Evolutionary conservation across 148 eudicot species (phyloP).

Genomic region (Suaeda aralocaspica): DNA sequence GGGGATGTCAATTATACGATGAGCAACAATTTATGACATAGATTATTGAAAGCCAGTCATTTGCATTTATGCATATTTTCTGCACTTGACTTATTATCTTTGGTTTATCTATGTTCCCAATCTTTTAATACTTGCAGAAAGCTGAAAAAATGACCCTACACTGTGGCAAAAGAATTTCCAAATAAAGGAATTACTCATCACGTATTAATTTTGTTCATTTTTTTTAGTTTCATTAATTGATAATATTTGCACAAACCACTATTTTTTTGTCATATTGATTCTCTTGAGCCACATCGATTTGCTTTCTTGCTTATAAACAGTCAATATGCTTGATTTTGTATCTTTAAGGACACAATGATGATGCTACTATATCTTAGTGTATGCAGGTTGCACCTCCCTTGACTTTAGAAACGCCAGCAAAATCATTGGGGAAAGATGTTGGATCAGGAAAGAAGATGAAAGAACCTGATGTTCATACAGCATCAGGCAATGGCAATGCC

Average conservation of each 20-base stretch:
- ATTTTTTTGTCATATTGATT: neutral
- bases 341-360: constrained; percentile 12
- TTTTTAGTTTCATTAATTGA: too few relatives aligned
- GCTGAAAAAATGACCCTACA: neutral
- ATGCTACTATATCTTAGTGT: constrained; percentile 27
- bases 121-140: neutral
- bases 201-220: too few relatives aligned
- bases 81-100: neutral
- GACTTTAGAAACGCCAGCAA: constrained; percentile 35
- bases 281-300: neutral
- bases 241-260: too few relatives aligned
- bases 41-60: neutral
- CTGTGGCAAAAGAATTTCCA: too few relatives aligned
- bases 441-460: constrained; percentile 41
- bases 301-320: constrained; percentile 3
- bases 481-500: constrained; percentile 31
- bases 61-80: too few relatives aligned
- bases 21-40: neutral
- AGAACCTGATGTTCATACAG: constrained; percentile 30
- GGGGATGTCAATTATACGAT: neutral
- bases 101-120: neutral
- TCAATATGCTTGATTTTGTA: constrained; percentile 9
- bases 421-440: constrained; percentile 35
- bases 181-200: too few relatives aligned
- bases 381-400: constrained; percentile 48